A percentile compares a stretch with the other conserved stretches of the same genome.
phyloP scores from a whole-genome alignment of 2,329 filamentous ascomycete species.

The Xylaria multiplex region DNA sequence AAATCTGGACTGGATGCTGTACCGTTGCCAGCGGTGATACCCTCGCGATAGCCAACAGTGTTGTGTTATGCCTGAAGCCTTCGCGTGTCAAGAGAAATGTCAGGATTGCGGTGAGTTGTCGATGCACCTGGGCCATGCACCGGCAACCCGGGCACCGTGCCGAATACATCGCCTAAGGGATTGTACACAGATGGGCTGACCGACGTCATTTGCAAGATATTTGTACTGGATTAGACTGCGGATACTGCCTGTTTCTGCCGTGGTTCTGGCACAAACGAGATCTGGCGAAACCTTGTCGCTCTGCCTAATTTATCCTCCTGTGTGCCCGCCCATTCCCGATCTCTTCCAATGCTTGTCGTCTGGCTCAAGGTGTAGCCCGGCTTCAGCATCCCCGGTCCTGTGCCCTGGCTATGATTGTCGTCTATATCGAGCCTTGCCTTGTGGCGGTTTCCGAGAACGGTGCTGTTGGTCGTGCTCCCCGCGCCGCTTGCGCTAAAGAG shows the following conservation, averaged over 20 bases:
- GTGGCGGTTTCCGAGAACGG: constrained; percentile 40
- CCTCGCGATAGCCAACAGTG: constrained; percentile 91
- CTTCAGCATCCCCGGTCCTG: constrained; percentile 18
- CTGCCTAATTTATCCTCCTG: constrained; percentile 28
- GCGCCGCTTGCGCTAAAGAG: constrained; percentile 43
- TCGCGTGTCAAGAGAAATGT: constrained; percentile 71
- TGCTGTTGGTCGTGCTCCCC: constrained; percentile 40
- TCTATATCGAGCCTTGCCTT: constrained; percentile 10
- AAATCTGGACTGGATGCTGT: constrained; percentile 84
- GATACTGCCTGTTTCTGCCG: constrained; percentile 21
- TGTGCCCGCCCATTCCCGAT: constrained; percentile 28
- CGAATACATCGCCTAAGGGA: constrained; percentile 31
- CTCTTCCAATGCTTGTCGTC: constrained; percentile 32
- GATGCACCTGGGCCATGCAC: background rate
- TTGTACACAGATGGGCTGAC: constrained; percentile 19
- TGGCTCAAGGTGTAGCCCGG: constrained; percentile 24
- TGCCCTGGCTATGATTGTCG: constrained; percentile 15
- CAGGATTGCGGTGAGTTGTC: background rate
- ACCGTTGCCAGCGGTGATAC: constrained; percentile 79
- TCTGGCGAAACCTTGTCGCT: constrained; percentile 31
- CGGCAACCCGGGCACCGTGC: constrained; percentile 8
- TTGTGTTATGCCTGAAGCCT: constrained; percentile 79
- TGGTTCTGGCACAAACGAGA: constrained; percentile 37
- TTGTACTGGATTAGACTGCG: constrained; percentile 7
- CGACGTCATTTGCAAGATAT: constrained; percentile 14